These are phyloP conservation scores for Cucumis melo DNA, from an alignment of 306 rosid species.

Conservation along the genomic window DNA sequence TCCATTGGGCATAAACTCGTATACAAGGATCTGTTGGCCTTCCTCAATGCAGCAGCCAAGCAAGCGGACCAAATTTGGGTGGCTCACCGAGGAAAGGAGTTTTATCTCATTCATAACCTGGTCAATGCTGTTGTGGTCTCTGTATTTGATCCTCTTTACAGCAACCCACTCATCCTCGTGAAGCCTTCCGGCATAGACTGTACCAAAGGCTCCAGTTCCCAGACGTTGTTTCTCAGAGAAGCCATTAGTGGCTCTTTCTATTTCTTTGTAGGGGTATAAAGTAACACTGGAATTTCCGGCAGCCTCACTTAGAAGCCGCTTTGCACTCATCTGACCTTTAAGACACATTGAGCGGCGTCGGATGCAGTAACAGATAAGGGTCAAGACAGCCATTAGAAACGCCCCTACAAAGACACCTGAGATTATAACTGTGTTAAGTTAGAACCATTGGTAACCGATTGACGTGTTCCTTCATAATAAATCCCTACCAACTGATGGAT, in stretches of 20 bases:
- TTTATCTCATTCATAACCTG: slow-evolving; percentile 95
- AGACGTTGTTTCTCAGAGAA: slow-evolving; percentile 65
- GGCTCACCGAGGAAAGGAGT: slow-evolving; percentile 92
- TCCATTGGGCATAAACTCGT: slow-evolving; percentile 88
- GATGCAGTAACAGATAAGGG: slow-evolving; percentile 30
- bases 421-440: neutral
- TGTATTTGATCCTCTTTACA: slow-evolving; percentile 61
- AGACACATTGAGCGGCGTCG: slow-evolving; percentile 58
- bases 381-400: slow-evolving; percentile 34
- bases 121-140: slow-evolving; percentile 71
- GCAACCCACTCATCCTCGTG: slow-evolving; percentile 75
- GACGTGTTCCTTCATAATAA: neutral
- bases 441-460: neutral
- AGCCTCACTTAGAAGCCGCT: slow-evolving; percentile 62
- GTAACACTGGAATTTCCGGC: slow-evolving; percentile 73
- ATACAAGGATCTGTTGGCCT: slow-evolving; percentile 85
- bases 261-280: slow-evolving; percentile 60
- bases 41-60: slow-evolving; percentile 88
- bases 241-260: slow-evolving; percentile 62
- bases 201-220: slow-evolving; percentile 94
- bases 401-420: slow-evolving; percentile 47
- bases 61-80: slow-evolving; percentile 82
- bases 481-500: neutral
- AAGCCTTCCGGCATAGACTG: slow-evolving; percentile 79
- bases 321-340: slow-evolving; percentile 45